Evolutionary conservation across 2,329 filamentous ascomycete genomes (phyloP).

Genomic region (Aspergillus brasiliensis): DNA sequence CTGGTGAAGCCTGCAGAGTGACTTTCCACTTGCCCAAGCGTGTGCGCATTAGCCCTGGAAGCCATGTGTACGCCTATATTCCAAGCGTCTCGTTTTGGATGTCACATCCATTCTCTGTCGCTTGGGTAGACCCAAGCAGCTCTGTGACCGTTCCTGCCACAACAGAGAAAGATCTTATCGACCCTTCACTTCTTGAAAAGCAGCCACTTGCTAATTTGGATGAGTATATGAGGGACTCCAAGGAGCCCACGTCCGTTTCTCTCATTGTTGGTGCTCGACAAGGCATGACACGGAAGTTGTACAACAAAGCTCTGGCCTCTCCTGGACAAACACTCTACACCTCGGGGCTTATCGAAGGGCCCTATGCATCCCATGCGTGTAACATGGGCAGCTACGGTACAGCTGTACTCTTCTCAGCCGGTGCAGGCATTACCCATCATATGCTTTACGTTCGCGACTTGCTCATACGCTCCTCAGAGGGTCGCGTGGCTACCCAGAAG

Average conservation of each 20-base stretch:
- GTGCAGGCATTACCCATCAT: conserved; percentile 68
- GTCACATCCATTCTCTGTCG: conserved; percentile 53
- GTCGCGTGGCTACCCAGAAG: conserved; percentile 59
- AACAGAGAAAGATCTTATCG: conserved; percentile 21
- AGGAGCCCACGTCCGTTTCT: conserved; percentile 49
- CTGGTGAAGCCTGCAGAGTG: conserved; percentile 61
- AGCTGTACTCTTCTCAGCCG: conserved; percentile 66
- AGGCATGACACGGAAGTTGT: conserved; percentile 65
- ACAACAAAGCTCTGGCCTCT: conserved; percentile 55
- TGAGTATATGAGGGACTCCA: conserved; percentile 22
- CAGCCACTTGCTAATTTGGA: conserved; percentile 30
- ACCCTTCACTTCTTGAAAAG: conserved; percentile 36
- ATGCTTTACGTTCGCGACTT: conserved; percentile 63
- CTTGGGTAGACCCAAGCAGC: conserved; percentile 45
- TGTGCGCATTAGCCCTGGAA: conserved; percentile 57
- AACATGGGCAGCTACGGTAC: conserved; percentile 64
- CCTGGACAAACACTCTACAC: conserved; percentile 55
- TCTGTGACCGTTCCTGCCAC: conserved; percentile 25
- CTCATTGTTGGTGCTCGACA: conserved; percentile 62
- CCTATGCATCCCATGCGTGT: conserved; percentile 62
- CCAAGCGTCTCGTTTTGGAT: conserved; percentile 52
- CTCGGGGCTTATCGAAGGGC: conserved; percentile 63
- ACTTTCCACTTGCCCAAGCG: conserved; percentile 61
- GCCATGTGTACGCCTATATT: conserved; percentile 64
- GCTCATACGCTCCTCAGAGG: conserved; percentile 53